These are phyloP conservation scores for Aspergillus mulundensis DNA, from an alignment of 495 filamentous ascomycete species.

Conservation along the genomic window DNA sequence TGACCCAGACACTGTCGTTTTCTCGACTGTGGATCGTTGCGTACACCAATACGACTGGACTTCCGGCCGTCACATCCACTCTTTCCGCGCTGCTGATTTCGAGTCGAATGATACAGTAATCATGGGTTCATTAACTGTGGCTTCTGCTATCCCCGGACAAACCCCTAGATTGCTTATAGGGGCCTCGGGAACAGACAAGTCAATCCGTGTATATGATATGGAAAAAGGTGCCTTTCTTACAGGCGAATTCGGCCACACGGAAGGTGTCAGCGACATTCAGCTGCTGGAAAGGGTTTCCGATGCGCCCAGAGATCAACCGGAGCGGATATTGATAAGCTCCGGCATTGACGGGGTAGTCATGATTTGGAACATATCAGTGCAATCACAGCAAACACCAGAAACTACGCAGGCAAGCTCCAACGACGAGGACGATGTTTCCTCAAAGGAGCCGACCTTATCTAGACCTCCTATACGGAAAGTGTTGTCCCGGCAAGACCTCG, in stretches of 20 bases:
- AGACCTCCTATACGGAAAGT: conserved; percentile 68
- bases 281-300: conserved; percentile 53
- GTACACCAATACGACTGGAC: conserved; percentile 71
- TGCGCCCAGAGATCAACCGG: conserved; percentile 35
- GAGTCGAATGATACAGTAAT: conserved; percentile 77
- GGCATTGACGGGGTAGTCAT: conserved; percentile 83
- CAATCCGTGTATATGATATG: conserved; percentile 81
- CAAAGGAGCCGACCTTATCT: conserved; percentile 51
- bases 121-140: conserved; percentile 66
- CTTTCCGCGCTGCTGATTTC: conserved; percentile 77
- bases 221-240: conserved; percentile 71
- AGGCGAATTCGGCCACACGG: conserved; percentile 90
- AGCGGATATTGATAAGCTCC: conserved; percentile 62
- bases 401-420: conserved; percentile 13
- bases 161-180: conserved; percentile 63
- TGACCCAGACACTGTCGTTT: conserved; percentile 55
- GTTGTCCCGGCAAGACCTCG: conserved; percentile 71
- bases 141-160: conserved; percentile 33
- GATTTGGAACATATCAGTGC: conserved; percentile 66
- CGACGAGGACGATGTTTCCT: conserved; percentile 36
- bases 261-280: conserved; percentile 80
- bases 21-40: conserved; percentile 80
- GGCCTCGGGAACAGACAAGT: conserved; percentile 90
- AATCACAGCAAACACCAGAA: conserved; percentile 35
- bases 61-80: conserved; percentile 63